Conservation (phyloP, 1,284 basidiomycete genomes). For the Lentinula novae-zelandiae region DNA sequence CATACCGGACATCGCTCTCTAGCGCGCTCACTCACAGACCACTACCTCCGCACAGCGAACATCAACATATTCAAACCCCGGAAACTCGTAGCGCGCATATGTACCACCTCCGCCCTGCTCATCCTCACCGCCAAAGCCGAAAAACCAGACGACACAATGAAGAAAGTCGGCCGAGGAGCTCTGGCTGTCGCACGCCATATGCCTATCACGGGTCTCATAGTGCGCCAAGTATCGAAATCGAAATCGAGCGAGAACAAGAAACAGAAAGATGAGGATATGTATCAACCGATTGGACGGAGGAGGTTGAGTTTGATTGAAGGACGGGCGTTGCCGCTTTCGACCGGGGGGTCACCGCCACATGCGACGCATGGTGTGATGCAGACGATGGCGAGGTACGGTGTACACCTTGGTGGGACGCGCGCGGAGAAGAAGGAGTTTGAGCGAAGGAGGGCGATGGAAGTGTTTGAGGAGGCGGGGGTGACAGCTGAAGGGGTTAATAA, state of each 20-base stretch:
- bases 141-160: slow-evolving; percentile 10
- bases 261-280: neutral
- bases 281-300: neutral
- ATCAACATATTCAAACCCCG: slow-evolving; percentile 21
- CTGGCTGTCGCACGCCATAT: slow-evolving; percentile 8
- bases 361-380: slow-evolving; percentile 19
- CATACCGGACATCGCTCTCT: slow-evolving; percentile 19
- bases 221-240: slow-evolving; percentile 15
- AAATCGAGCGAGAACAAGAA: neutral
- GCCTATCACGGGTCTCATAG: slow-evolving; percentile 14
- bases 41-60: slow-evolving; percentile 25
- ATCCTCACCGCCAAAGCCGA: slow-evolving; percentile 14
- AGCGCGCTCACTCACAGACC: slow-evolving; percentile 26
- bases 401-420: slow-evolving; percentile 17
- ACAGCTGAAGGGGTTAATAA: neutral
- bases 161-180: slow-evolving; percentile 17
- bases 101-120: slow-evolving; percentile 23
- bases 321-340: slow-evolving; percentile 16
- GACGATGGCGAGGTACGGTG: slow-evolving; percentile 16
- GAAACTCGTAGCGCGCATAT: slow-evolving; percentile 24
- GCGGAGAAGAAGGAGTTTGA: slow-evolving; percentile 14
- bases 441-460: slow-evolving; percentile 7
- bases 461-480: slow-evolving; percentile 8
- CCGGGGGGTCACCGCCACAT: slow-evolving; percentile 17
- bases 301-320: slow-evolving; percentile 18